Evolutionary conservation across 2,329 filamentous ascomycete species (phyloP), one percentile per base, ranked within the genome.

Genomic region (Ceratocystis albifundus): DNA sequence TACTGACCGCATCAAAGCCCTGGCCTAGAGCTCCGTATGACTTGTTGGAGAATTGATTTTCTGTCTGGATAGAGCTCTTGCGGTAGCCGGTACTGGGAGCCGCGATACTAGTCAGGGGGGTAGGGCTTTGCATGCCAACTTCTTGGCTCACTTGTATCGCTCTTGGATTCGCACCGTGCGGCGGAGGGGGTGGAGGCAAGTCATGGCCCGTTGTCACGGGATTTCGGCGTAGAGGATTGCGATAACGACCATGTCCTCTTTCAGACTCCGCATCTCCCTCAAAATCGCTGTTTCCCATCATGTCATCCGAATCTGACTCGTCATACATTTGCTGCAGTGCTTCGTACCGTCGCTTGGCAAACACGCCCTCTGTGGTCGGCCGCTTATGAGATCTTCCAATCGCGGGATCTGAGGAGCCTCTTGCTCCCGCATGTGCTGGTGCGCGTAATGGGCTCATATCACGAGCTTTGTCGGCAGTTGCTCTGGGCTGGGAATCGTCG

Each of bases 1-100:
- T 72, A 69, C 83, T 77, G 2, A 41, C 59, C 15, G 84, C 72
- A 0, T 83, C 84, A 32, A 82, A 80, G 0, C 75, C 79, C 2
- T 79, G 71, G 70, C 78, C 80, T 59, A 86, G 75, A 62, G 82
- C 79, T n/a, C 82, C 82, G 69, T 87, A 86, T n/a, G 81, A 78
- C 71, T 82, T 82, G 8, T 80, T 73, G 71, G 77, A 81, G 72
- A 84, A 84, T 59, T 72, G 73, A 17, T 71, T 71, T 63, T 83
- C 80, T 41, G 76, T 70, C 71, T 82, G 80, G 69, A 82, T 80
- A 59, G 79, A 80, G 69, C 77, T 79, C 69, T 78, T 72, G n/a
- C 76, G 69, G 66, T 72, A 71, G 46, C 70, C 28, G n/a, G 59
- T 62, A 25, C n/a, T 59, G 5, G 53, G 62, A 17, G 66, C 45